phyloP scores from a whole-genome alignment of 1,284 basidiomycete species.

The Trichosporon sp. region DNA sequence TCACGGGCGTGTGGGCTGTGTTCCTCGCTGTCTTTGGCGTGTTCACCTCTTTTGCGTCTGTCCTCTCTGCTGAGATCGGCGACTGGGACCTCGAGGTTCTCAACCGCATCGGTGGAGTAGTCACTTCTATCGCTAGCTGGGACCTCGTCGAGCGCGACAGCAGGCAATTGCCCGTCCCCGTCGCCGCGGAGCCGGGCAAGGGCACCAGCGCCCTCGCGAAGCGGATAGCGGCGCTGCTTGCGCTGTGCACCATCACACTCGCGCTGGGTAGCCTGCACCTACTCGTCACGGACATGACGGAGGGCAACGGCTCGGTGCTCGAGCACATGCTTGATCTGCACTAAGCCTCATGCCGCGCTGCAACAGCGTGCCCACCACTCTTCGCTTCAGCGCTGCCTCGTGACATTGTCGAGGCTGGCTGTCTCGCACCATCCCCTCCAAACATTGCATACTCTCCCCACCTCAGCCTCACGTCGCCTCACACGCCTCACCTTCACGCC shows the following conservation, averaged over 20 bases:
- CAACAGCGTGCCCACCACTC: background rate
- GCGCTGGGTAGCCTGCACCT: conserved; percentile 1
- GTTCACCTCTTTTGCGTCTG: background rate
- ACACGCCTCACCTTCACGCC: background rate
- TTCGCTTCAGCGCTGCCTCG: background rate
- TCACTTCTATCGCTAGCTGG: background rate
- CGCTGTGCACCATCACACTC: conserved; percentile 1
- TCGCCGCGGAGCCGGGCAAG: background rate
- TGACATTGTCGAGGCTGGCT: background rate
- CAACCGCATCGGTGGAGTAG: background rate
- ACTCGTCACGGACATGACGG: background rate
- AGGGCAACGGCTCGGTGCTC: conserved; percentile 4
- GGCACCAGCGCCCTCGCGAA: background rate
- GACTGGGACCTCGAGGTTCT: conserved; percentile 6
- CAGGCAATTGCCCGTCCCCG: background rate
- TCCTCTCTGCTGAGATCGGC: background rate
- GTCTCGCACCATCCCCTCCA: background rate
- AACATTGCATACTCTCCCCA: background rate
- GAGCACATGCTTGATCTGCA: conserved; percentile 8
- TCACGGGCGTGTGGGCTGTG: background rate
- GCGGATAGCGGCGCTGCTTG: conserved; percentile 1
- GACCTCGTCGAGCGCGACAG: background rate
- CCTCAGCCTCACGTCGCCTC: background rate
- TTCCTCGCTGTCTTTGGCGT: background rate
- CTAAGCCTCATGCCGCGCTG: background rate